These are phyloP conservation scores for Peronospora belbahrii DNA, from an alignment of 352 stramenopile species.

Conservation along the genomic window DNA sequence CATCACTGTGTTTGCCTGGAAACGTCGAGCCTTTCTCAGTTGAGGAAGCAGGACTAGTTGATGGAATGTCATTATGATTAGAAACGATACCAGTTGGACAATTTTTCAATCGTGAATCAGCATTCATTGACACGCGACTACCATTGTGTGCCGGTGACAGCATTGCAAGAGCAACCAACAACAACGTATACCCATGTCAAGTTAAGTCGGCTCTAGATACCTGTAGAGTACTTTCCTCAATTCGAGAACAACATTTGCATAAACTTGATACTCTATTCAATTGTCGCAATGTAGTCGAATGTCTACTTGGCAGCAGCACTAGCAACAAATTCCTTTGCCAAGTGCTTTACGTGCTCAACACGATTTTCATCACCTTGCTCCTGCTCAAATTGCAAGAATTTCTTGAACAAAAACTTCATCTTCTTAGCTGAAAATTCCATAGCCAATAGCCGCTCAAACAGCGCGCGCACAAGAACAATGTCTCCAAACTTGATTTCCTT, in stretches of 20 bases:
- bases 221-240: too few species aligned
- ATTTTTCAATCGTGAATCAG: too few species aligned
- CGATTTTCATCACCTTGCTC: slow-evolving; percentile 82
- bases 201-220: too few species aligned
- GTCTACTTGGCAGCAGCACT: slow-evolving; percentile 43
- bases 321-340: slow-evolving; percentile 91
- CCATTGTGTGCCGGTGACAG: too few species aligned
- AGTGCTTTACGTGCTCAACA: slow-evolving; percentile 90
- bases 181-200: too few species aligned
- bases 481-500: slow-evolving; percentile 93
- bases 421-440: slow-evolving; percentile 95
- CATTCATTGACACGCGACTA: too few species aligned
- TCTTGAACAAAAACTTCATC: slow-evolving; percentile 98
- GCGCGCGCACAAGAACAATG: slow-evolving; percentile 71
- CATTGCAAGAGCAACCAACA: too few species aligned
- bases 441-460: slow-evolving; percentile 89
- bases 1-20: background rate
- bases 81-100: too few species aligned
- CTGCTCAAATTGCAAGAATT: slow-evolving; percentile 92
- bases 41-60: too few species aligned
- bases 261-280: slow-evolving; percentile 37
- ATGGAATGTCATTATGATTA: too few species aligned
- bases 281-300: slow-evolving; percentile 12
- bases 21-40: background rate
- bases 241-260: too few species aligned